These are phyloP conservation scores for Draba incana DNA, from an alignment of 345 rosid genomes.

Conservation along the genomic window DNA sequence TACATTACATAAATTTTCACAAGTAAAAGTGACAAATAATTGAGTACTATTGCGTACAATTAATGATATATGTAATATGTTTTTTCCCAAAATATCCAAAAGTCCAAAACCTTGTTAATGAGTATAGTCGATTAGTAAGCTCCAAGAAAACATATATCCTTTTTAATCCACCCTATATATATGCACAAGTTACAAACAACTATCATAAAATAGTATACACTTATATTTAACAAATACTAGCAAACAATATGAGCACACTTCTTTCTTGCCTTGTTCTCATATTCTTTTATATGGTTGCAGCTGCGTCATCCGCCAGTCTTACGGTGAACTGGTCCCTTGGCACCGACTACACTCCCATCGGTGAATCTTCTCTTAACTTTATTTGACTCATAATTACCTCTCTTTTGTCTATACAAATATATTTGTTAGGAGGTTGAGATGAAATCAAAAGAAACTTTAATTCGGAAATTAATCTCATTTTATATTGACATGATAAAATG, in stretches of 20 bases:
- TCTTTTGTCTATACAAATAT: not conserved
- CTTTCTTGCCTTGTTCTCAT: constrained; percentile 37
- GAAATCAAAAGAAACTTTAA: not conserved
- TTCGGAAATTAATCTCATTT: not conserved
- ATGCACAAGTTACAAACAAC: not conserved
- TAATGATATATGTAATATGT: not conserved
- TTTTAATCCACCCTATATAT: not conserved
- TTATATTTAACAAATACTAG: constrained; percentile 1
- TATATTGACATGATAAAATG: constrained; percentile 19
- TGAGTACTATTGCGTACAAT: too few species aligned
- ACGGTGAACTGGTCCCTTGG: constrained; percentile 76
- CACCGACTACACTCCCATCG: constrained; percentile 64
- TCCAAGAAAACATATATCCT: constrained; percentile 4
- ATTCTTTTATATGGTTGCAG: constrained; percentile 43
- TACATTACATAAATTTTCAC: not conserved
- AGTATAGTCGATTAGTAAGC: not conserved
- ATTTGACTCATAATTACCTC: constrained; percentile 2
- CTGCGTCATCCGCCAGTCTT: constrained; percentile 61
- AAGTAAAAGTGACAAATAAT: not conserved
- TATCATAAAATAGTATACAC: not conserved
- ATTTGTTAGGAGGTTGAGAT: constrained; percentile 5
- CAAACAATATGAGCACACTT: constrained; percentile 25
- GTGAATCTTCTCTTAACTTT: constrained; percentile 42
- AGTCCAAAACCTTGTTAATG: constrained; percentile 19
- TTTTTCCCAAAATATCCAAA: constrained; percentile 14